Base-by-base conservation (phyloP, 768 basidiomycete species). In the Rhodotorula sphaerocarpa region DNA sequence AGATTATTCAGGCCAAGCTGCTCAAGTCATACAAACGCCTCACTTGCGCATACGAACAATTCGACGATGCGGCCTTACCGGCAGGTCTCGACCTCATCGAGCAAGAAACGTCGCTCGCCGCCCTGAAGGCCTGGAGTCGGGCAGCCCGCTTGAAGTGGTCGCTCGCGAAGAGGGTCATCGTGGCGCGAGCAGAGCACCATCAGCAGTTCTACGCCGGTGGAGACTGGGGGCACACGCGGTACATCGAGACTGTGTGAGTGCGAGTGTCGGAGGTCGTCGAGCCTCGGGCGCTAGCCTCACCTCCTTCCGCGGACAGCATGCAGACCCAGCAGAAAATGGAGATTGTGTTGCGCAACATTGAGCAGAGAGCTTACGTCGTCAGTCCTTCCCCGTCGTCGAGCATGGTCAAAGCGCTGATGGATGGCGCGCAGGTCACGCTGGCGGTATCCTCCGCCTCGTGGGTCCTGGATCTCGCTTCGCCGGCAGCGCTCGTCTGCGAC, bases 1-100 rank as follows among this genome's bases (percentile, higher is more conserved):
- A 5, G 23, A 12, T 10, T 30, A 3, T 16, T 4, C 59, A 68
- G 63, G 67, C 67, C 11, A 69, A 69, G 39, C 57, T 65, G 1
- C 67, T 69, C 57, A 69, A 69, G 42, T 58, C 63, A 9, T 69
- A 69, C 60, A 69, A 69, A 39, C 63, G 67, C 12, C 57, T 61
- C 31, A 65, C 67, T 1, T 43, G 50, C 31, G 67, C 67, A 4
- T 63, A 58, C 45, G 63, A 65, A 3, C 12, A 50, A 0, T 65
- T 59, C 56, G 54, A 65, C 54, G 53, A 61, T 18, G 20, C 34
- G 15, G 6, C 23, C 3, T 39, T 69, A 10, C 67, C 67, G 0
- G 1, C 11, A 3, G 25, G 6, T 21, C 23, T 56, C 48, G 63
- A 61, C 2, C 42, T 31, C 4, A 36, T 69, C n/a, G 12, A 3